Base-by-base conservation (phyloP, 768 basidiomycete genomes). In the Tricholoma terreum region DNA sequence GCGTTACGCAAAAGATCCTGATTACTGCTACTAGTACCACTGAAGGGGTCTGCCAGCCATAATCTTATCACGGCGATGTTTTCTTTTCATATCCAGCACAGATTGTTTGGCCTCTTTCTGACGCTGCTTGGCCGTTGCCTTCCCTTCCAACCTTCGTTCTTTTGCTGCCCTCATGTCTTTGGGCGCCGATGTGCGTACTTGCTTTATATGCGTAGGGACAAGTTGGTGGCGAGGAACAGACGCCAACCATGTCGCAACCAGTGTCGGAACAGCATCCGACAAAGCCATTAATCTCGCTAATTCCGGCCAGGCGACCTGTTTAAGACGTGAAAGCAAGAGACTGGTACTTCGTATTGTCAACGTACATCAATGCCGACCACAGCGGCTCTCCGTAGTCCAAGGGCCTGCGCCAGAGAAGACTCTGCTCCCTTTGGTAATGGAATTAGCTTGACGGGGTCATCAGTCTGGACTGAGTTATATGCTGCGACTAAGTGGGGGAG, bases 151-250 rank as follows among this genome's bases (percentile, higher is more conserved):
- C 56, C 90, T 79, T 52, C 73, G 66, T 55, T 83, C 79, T 65
- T 87, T 92, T 31, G 85, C 84, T 31, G 73, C 78, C 65, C 81
- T 89, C 81, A 92, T 89, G 64, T 94, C 89, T 63, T 82, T 85
- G 1, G 92, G 92, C 3, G 85, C 83, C 27, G 85, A 84, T 2
- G 93, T 94, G 15, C 80, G 80, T 19, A 93, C 67, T 61, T 92
- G 90, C 65, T 94, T 95, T 61, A 93, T 78, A 65, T 92, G 87
- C 0, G 91, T 92, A 2, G 87, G 84, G 40, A 89, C 71, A 22
- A 86, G 74, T 15, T 70, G 56, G 36, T 55, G 57, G 12, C 66
- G 43, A 17, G 64, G 54, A n/a, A 69, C 45, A 31, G 71, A 63
- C 3, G 77, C 70, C 42, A 82, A 67, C 92, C 92, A 95, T 6